Base-by-base conservation (phyloP, 2,329 filamentous ascomycete species). In the Aspergillus pseudoglaucus region DNA sequence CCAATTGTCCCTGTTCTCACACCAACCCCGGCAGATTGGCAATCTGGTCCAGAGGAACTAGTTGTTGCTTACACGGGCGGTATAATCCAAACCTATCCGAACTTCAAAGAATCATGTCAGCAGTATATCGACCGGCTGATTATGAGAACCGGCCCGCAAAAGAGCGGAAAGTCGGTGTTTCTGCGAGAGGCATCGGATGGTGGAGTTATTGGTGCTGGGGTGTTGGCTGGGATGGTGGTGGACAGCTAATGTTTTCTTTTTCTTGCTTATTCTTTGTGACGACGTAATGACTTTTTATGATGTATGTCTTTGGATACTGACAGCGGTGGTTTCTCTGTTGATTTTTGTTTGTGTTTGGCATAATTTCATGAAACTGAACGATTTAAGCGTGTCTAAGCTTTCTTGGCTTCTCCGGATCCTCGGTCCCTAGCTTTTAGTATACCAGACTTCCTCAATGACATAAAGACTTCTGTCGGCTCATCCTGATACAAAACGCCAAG, bases 21-120 rank as follows among this genome's bases (percentile, higher is more conserved):
- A 6, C 62, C 61, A 10, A 58, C 60, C 1, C 61, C 66, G 15
- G 55, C 61, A 7, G 68, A 68, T 51, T 72, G 69, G 69, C 64
- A 68, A 43, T 71, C 69, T 4, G 70, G 68, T 6, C 66, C 69
- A 1, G 76, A 81, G 51, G 83, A 88, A 56, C 65, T 91, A 25
- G 82, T 88, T 1, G 84, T 90, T 18, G 87, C 87, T 1, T 90
- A 88, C 61, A 89, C 87, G 0, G 87, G 87, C 27, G 85, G 86
- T 6, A 89, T 87, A 59, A 90, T 90, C 50, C 80, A 83, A n/a
- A 82, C 87, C 59, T 89, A 89, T 59, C 86, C 87, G 42, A 78
- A 86, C 56, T 90, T 88, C 66, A 73, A 87, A 38, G 68, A 73
- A 40, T 84, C 85, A 57, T 88, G 84, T 54, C 85, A 90, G 64